phyloP scores from a whole-genome alignment of 1,284 basidiomycete genomes.

The Tilletia caries region DNA sequence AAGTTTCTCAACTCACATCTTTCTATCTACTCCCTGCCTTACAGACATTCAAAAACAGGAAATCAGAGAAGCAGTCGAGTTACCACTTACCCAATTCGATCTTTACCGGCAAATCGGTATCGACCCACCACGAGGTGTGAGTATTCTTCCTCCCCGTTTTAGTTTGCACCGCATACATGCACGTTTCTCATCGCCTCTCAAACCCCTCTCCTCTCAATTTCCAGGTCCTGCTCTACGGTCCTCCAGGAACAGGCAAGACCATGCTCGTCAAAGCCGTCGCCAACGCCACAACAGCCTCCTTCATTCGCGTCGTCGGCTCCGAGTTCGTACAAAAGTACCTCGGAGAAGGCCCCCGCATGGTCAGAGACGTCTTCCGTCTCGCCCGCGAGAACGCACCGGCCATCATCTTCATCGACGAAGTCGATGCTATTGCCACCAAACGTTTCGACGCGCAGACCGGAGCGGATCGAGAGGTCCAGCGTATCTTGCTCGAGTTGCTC shows the following conservation, averaged over 20 bases:
- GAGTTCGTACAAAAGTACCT: slow-evolving; percentile 99
- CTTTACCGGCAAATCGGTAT: slow-evolving; percentile 99
- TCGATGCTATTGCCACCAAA: slow-evolving; percentile 98
- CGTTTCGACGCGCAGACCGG: slow-evolving; percentile 99
- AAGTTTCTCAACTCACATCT: neutral
- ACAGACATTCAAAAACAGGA: slow-evolving; percentile 89
- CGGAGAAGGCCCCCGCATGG: slow-evolving; percentile 98
- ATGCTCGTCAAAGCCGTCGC: slow-evolving; percentile 99
- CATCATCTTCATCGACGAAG: slow-evolving; percentile 99
- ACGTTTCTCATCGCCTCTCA: neutral
- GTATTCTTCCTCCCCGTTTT: neutral
- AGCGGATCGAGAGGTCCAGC: slow-evolving; percentile 97
- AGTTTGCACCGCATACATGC: neutral
- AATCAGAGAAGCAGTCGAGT: slow-evolving; percentile 95
- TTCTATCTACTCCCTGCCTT: neutral
- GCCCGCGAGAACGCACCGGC: slow-evolving; percentile 95
- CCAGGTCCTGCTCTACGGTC: slow-evolving; percentile 75
- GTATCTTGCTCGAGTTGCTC: slow-evolving; percentile 93
- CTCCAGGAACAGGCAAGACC: slow-evolving; percentile 96
- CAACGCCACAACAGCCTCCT: slow-evolving; percentile 91
- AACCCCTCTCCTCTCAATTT: neutral
- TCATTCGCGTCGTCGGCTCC: slow-evolving; percentile 96
- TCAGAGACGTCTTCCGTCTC: slow-evolving; percentile 95
- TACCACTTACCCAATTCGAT: slow-evolving; percentile 90
- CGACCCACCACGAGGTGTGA: slow-evolving; percentile 85